Conservation (phyloP, 2,329 filamentous ascomycete genomes). For the Penicillium carneum region DNA sequence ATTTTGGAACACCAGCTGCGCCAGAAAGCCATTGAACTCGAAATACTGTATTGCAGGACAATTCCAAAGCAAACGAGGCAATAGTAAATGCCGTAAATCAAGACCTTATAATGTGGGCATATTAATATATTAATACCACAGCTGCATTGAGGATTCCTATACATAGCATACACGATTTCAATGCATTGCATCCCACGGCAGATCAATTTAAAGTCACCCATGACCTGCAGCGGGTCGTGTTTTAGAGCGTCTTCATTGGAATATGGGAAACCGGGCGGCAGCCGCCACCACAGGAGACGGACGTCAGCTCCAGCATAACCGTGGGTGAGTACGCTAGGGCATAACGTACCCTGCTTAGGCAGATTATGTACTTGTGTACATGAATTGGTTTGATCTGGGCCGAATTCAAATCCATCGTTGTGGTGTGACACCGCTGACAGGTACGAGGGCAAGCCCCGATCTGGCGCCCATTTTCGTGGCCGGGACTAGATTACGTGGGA, state of each 20-base stretch:
- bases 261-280: slow-evolving; percentile 6
- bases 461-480: slow-evolving; percentile 24
- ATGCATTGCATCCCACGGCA: slow-evolving; percentile 21
- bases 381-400: slow-evolving; percentile 24
- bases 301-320: slow-evolving; percentile 24
- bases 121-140: background rate
- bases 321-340: background rate
- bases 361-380: slow-evolving; percentile 16
- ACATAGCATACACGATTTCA: slow-evolving; percentile 12
- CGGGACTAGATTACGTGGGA: slow-evolving; percentile 26
- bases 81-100: background rate
- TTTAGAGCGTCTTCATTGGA: slow-evolving; percentile 6
- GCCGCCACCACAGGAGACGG: slow-evolving; percentile 19
- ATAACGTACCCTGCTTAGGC: background rate
- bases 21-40: background rate
- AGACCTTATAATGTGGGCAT: background rate
- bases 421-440: slow-evolving; percentile 33
- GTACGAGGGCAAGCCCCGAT: slow-evolving; percentile 28
- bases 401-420: slow-evolving; percentile 29
- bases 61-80: slow-evolving; percentile 1
- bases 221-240: slow-evolving; percentile 17
- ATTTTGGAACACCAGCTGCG: background rate
- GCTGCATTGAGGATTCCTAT: slow-evolving; percentile 3
- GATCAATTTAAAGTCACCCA: slow-evolving; percentile 22
- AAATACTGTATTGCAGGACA: background rate